phyloP scores from a whole-genome alignment of 805 yeast genomes.

The Cyberlindnera bimundalis region DNA sequence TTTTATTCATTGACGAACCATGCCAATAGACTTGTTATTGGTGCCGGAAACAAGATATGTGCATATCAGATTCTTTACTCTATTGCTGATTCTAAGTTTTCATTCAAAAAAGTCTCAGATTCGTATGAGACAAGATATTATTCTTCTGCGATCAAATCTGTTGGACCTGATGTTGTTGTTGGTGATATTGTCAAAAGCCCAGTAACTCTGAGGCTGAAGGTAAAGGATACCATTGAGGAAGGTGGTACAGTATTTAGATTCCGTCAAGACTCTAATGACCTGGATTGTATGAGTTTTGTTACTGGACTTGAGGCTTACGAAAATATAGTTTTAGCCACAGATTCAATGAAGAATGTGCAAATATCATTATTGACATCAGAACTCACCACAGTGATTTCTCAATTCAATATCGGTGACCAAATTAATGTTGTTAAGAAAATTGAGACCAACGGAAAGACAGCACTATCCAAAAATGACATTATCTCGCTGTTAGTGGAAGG shows the following conservation, averaged over 20 bases:
- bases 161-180: conserved; percentile 21
- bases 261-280: conserved; percentile 6
- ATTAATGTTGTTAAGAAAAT: conserved; percentile 23
- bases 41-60: conserved; percentile 31
- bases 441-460: neutral
- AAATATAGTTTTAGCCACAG: conserved; percentile 12
- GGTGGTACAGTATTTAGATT: conserved; percentile 17
- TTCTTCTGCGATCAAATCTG: conserved; percentile 16
- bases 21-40: conserved; percentile 29
- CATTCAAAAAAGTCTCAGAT: conserved; percentile 26
- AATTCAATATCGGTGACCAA: conserved; percentile 24
- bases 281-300: conserved; percentile 13
- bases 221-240: conserved; percentile 9
- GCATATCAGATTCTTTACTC: conserved; percentile 33
- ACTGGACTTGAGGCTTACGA: conserved; percentile 17
- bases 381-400: conserved; percentile 5
- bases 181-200: conserved; percentile 21
- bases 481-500: conserved; percentile 1
- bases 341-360: conserved; percentile 18
- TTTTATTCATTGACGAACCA: conserved; percentile 29
- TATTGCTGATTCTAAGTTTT: conserved; percentile 33
- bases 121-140: conserved; percentile 13
- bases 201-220: conserved; percentile 12
- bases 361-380: conserved; percentile 6
- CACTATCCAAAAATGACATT: conserved; percentile 1